Evolutionary conservation across 2,329 filamentous ascomycete genomes (phyloP).

Genomic region (Daldinia sp.): DNA sequence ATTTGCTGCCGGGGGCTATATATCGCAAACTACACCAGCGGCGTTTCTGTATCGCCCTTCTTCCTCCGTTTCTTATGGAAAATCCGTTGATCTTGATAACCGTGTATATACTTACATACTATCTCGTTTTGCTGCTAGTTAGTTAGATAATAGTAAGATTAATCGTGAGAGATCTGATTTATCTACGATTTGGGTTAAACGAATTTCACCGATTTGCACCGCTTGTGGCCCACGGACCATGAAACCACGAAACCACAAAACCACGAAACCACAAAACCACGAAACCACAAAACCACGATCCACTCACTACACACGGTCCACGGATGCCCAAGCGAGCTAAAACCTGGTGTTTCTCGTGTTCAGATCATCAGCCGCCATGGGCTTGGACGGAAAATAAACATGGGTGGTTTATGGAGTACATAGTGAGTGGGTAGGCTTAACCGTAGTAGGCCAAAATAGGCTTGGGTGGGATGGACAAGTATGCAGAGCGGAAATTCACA

Average conservation of each 20-base stretch:
- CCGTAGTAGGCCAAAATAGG: slow-evolving; percentile 8
- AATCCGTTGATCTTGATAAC: not conserved
- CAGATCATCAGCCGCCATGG: slow-evolving; percentile 17
- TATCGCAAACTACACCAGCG: slow-evolving; percentile 13
- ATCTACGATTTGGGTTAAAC: slow-evolving; percentile 28
- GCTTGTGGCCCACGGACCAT: slow-evolving; percentile 11
- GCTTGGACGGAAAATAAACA: slow-evolving; percentile 26
- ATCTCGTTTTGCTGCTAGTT: not conserved
- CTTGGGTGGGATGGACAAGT: slow-evolving; percentile 11
- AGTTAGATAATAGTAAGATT: not conserved
- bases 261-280: no score
- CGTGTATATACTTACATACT: not conserved
- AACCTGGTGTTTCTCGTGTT: slow-evolving; percentile 36
- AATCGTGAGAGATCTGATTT: slow-evolving; percentile 27
- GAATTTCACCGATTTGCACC: slow-evolving; percentile 35
- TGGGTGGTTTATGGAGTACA: slow-evolving; percentile 11
- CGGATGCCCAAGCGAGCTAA: slow-evolving; percentile 32
- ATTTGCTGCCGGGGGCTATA: slow-evolving; percentile 13
- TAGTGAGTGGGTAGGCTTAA: not conserved
- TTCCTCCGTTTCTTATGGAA: slow-evolving; percentile 1
- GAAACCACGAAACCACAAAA: not conserved
- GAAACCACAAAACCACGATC: slow-evolving; percentile 19
- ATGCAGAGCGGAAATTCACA: slow-evolving; percentile 2
- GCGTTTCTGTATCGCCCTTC: slow-evolving; percentile 1
- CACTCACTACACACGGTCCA: slow-evolving; percentile 22